These are phyloP conservation scores for Pseudoperonospora humuli DNA, from an alignment of 352 stramenopile genomes.

Conservation along the genomic window DNA sequence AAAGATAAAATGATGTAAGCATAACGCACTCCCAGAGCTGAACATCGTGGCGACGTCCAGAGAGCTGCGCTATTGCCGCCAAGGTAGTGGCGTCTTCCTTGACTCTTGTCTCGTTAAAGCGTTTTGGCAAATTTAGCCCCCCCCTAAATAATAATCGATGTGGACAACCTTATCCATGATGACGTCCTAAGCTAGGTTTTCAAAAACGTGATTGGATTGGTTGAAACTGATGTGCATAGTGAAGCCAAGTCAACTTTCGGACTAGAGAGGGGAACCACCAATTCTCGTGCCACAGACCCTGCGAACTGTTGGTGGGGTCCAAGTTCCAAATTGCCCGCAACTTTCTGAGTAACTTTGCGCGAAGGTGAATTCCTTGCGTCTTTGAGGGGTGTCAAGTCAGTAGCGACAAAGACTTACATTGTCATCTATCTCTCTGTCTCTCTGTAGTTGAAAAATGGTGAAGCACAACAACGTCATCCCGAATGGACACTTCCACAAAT, in stretches of 20 bases:
- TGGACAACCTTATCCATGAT: constrained; percentile 1
- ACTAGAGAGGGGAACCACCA: constrained; percentile 80
- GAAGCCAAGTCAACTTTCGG: constrained; percentile 44
- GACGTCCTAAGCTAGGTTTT: background rate
- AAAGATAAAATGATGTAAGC: background rate
- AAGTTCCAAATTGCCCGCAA: constrained; percentile 89
- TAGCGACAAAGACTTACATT: too few species aligned
- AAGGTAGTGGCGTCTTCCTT: background rate
- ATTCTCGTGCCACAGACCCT: constrained; percentile 32
- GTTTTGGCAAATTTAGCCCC: too few species aligned
- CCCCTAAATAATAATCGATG: too few species aligned
- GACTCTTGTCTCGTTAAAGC: too few species aligned
- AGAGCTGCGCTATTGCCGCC: background rate
- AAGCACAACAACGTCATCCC: constrained; percentile 99
- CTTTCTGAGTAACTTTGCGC: constrained; percentile 73
- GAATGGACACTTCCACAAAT: constrained; percentile 99
- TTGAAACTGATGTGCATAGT: constrained; percentile 36
- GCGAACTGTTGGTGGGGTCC: constrained; percentile 32
- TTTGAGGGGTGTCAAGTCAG: too few species aligned
- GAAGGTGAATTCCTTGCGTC: constrained; percentile 45
- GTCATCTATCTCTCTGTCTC: constrained; percentile 1
- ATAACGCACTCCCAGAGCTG: constrained; percentile 26
- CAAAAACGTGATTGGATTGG: constrained; percentile 30
- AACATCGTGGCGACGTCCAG: constrained; percentile 21
- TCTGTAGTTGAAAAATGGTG: constrained; percentile 87